Conservation (phyloP, 2,329 filamentous ascomycete species). For the Metarhizium humberi region DNA sequence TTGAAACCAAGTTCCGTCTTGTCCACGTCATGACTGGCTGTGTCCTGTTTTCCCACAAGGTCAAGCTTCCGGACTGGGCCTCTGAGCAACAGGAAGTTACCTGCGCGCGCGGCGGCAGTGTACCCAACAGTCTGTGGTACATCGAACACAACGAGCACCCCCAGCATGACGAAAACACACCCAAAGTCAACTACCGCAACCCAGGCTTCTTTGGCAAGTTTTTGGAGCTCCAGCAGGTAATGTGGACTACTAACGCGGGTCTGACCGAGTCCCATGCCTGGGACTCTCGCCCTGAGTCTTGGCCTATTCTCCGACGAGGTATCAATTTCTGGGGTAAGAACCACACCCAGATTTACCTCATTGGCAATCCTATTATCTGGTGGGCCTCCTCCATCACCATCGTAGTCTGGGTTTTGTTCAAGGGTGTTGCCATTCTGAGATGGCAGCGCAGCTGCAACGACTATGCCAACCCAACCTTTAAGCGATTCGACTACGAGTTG, state of each 20-base stretch:
- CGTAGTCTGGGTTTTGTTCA: constrained; percentile 70
- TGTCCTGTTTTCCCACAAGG: constrained; percentile 94
- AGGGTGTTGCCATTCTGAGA: constrained; percentile 75
- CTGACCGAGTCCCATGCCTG: constrained; percentile 94
- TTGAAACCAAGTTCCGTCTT: constrained; percentile 93
- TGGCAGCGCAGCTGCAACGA: constrained; percentile 93
- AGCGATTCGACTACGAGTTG: constrained; percentile 96
- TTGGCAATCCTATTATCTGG: constrained; percentile 93
- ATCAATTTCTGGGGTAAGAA: constrained; percentile 99
- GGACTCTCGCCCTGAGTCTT: constrained; percentile 90
- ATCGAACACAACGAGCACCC: constrained; percentile 86
- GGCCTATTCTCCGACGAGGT: constrained; percentile 84
- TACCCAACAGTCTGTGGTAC: constrained; percentile 97
- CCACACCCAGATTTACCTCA: constrained; percentile 89
- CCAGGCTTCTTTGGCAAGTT: constrained; percentile 98
- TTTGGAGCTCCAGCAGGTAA: constrained; percentile 92
- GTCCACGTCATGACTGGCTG: constrained; percentile 96
- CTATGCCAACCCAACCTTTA: constrained; percentile 74
- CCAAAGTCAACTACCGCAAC: constrained; percentile 92
- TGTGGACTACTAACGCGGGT: constrained; percentile 98
- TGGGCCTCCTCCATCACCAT: constrained; percentile 78
- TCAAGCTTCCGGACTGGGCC: constrained; percentile 96
- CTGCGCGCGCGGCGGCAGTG: constrained; percentile 79
- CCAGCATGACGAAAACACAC: constrained; percentile 60
- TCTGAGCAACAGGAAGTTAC: constrained; percentile 99